Conservation (phyloP, 129 eudicot genomes). For the Deinandra increscens region DNA sequence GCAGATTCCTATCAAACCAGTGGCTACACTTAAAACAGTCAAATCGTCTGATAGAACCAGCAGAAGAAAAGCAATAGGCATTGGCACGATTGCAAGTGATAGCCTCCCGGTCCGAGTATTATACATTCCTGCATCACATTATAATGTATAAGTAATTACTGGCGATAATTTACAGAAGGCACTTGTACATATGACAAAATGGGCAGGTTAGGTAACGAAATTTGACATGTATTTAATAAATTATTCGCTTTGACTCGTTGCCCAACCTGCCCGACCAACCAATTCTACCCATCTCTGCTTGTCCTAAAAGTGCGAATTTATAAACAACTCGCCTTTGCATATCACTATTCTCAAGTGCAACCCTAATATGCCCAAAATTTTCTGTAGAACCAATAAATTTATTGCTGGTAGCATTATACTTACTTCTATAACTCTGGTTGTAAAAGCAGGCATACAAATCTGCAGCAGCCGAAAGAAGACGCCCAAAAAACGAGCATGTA, state of each 20-base stretch:
- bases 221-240: neutral
- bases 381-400: neutral
- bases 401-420: constrained; percentile 20
- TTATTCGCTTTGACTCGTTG: neutral
- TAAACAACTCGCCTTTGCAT: neutral
- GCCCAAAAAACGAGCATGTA: constrained; percentile 70
- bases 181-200: neutral
- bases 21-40: constrained; percentile 36
- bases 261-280: neutral
- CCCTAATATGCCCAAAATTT: neutral
- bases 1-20: constrained; percentile 59
- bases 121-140: constrained; percentile 40
- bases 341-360: neutral
- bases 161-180: neutral
- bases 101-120: constrained; percentile 64
- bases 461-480: constrained; percentile 62
- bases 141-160: neutral
- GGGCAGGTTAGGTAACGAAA: too few relatives aligned
- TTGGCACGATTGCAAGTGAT: constrained; percentile 47
- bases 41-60: constrained; percentile 41
- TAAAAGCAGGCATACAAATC: constrained; percentile 43
- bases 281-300: neutral
- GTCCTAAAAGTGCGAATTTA: neutral
- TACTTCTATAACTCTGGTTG: constrained; percentile 37
- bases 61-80: constrained; percentile 53